These are phyloP conservation scores for Xylaria curta DNA, from an alignment of 495 filamentous ascomycete genomes.

Conservation along the genomic window DNA sequence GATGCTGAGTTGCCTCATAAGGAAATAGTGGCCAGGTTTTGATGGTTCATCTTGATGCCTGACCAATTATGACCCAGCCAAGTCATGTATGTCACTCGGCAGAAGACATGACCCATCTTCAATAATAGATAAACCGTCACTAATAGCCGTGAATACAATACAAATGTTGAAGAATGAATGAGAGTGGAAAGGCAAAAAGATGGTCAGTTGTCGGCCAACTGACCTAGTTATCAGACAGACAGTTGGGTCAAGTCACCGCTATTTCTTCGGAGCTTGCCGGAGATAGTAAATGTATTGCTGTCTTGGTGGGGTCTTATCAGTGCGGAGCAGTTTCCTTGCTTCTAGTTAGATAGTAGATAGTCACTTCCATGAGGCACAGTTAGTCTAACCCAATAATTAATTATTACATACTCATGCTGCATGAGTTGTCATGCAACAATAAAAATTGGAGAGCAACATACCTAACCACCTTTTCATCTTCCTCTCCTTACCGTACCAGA, in stretches of 20 bases:
- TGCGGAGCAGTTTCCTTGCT: not conserved
- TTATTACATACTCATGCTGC: not conserved
- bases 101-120: no score
- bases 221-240: not conserved
- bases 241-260: not conserved
- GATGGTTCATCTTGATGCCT: slow-evolving; percentile 73
- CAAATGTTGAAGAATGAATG: not conserved
- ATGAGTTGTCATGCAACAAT: not conserved
- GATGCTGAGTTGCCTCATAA: slow-evolving; percentile 60
- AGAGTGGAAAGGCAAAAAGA: not conserved
- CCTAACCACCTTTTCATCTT: not conserved
- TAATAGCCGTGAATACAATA: no score
- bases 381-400: not conserved
- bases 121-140: no score
- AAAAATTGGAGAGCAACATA: not conserved
- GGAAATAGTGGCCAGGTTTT: slow-evolving; percentile 64
- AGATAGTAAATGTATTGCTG: not conserved
- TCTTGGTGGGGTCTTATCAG: not conserved
- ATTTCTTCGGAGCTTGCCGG: not conserved
- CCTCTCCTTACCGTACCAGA: not conserved
- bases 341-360: not conserved
- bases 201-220: not conserved
- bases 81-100: no score
- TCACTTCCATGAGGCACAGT: no score
- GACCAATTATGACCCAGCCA: slow-evolving; percentile 65